Conservation (phyloP, 1,284 basidiomycete species). For the Ceratobasidium sp. region DNA sequence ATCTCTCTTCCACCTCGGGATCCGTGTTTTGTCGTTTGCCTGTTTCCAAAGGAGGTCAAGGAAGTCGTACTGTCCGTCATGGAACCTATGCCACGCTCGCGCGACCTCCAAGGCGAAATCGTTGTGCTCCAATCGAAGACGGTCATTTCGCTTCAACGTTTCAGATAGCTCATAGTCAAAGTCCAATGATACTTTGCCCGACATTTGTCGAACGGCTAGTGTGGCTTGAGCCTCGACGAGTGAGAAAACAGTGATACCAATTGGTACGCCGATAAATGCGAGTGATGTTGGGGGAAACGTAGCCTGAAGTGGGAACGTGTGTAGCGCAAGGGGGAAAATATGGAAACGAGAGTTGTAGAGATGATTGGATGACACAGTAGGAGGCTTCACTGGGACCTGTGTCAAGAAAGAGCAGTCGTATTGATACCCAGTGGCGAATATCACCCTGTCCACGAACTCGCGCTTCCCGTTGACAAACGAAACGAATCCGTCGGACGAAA, state of each 20-base stretch:
- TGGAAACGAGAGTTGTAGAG: constrained; percentile 71
- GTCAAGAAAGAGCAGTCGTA: constrained; percentile 57
- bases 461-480: constrained; percentile 12
- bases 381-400: constrained; percentile 2
- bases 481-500: constrained; percentile 30
- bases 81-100: constrained; percentile 1
- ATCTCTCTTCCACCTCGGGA: constrained; percentile 67
- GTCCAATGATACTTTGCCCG: constrained; percentile 16
- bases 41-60: constrained; percentile 31
- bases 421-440: constrained; percentile 80
- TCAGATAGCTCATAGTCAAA: constrained; percentile 20
- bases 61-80: not conserved
- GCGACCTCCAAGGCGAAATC: constrained; percentile 17
- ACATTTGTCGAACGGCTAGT: constrained; percentile 26
- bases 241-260: constrained; percentile 69
- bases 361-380: constrained; percentile 57
- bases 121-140: not conserved
- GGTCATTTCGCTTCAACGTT: not conserved
- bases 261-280: constrained; percentile 71
- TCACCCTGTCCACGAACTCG: constrained; percentile 63
- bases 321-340: constrained; percentile 69
- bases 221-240: constrained; percentile 72
- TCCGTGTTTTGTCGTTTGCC: constrained; percentile 51
- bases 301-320: constrained; percentile 63
- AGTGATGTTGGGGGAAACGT: constrained; percentile 63